phyloP scores from a whole-genome alignment of 768 basidiomycete genomes.

The Nidularia pulvinata region DNA sequence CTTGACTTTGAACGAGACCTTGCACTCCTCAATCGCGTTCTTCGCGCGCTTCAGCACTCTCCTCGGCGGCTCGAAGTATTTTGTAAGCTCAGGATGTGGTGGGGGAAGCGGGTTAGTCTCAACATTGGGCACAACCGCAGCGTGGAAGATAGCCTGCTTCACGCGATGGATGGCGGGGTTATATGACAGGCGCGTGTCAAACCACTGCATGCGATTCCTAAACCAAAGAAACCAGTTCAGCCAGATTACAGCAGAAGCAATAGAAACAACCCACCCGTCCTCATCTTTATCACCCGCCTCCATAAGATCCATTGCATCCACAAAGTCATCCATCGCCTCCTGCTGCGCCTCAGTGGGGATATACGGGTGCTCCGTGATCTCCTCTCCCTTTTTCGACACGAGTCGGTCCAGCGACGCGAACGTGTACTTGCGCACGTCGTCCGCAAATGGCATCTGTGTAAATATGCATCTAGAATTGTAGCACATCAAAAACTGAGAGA shows the following conservation, averaged over 20 bases:
- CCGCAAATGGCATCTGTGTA: slow-evolving; percentile 89
- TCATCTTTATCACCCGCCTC: slow-evolving; percentile 75
- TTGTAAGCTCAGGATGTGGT: slow-evolving; percentile 82
- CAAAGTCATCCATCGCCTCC: slow-evolving; percentile 83
- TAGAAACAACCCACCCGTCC: slow-evolving; percentile 49
- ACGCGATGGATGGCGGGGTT: slow-evolving; percentile 91
- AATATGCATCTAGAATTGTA: too few relatives aligned
- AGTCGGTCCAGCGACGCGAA: slow-evolving; percentile 82
- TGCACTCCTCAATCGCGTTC: slow-evolving; percentile 58
- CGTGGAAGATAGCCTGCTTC: slow-evolving; percentile 93
- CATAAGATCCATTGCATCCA: slow-evolving; percentile 89
- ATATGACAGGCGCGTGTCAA: slow-evolving; percentile 72
- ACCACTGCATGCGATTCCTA: slow-evolving; percentile 74
- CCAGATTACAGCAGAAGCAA: background rate
- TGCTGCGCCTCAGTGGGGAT: slow-evolving; percentile 79
- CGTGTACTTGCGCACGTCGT: slow-evolving; percentile 86
- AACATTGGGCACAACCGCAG: slow-evolving; percentile 78
- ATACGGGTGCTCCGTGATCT: slow-evolving; percentile 74
- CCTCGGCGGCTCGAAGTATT: slow-evolving; percentile 82
- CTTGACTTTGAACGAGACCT: slow-evolving; percentile 72
- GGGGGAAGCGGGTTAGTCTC: slow-evolving; percentile 74
- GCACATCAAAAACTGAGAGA: background rate
- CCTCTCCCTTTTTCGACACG: slow-evolving; percentile 74
- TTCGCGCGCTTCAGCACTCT: slow-evolving; percentile 62
- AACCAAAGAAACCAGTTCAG: background rate